Base-by-base conservation (phyloP, 2,329 filamentous ascomycete genomes). In the Talaromyces sp. region DNA sequence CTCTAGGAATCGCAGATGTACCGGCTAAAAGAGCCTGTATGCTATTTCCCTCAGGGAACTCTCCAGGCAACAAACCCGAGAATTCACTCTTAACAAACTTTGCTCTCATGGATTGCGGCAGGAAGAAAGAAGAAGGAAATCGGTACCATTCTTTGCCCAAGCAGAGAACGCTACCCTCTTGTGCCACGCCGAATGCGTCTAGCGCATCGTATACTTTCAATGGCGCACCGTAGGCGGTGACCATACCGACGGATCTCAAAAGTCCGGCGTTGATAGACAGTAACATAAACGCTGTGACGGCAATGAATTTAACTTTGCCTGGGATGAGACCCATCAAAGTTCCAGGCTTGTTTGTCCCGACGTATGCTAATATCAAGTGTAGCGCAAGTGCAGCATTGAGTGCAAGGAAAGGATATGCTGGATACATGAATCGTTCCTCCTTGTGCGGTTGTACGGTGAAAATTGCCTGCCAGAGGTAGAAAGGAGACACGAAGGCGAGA, bases 401-500 rank as follows among this genome's bases (percentile, higher is more conserved):
- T 0, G 91, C 90, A 43, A 99, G 83, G 68, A 94, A 92, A 0
- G 95, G 95, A 73, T 99, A 99, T 2, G 88, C 91, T 0, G 95
- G 95, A 73, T 97, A 99, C 93, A 99, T 98, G 81, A 99, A 99
- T 7, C 95, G 86, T 79, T 99, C 95, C 76, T 99, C 95, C 74
- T 99, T 99, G 80, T 99, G 95, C 16, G 95, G 92, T 75, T 99
- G 95, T 9, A 90, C 75, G 0, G 91, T 94, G 80, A 99, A 98
- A 68, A 98, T 95, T 3, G 80, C 86, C 33, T 99, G 85, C 95
- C 95, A 99, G 74, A 97, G 84, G 75, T 98, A 99, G 78, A 98
- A 96, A 0, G 95, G 95, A 0, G 87, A 80, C 62, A 94, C 82
- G 69, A 97, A 92, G 22, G 94, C 86, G 57, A 96, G 72, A 10